Conservation (phyloP, 192 early-diverging fungal genomes). For the Podila clonocystis region DNA sequence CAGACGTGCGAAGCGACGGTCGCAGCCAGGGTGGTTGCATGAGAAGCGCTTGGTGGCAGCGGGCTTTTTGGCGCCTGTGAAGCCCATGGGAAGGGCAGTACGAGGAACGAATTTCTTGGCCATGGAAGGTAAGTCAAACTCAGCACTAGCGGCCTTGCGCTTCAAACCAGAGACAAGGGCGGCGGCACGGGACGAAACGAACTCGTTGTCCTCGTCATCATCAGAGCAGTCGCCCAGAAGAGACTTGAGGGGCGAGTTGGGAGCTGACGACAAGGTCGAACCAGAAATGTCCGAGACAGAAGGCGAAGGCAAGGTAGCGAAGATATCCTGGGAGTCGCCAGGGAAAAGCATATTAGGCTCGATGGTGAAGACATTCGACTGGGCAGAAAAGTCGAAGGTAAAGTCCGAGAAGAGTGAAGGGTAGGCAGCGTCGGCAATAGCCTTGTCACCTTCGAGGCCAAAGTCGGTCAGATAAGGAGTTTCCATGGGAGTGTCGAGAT, state of each 20-base stretch:
- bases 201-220: slow-evolving; percentile 29
- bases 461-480: slow-evolving; percentile 20
- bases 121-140: neutral
- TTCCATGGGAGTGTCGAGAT: slow-evolving; percentile 38
- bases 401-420: slow-evolving; percentile 33
- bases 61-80: slow-evolving; percentile 3
- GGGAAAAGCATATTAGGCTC: slow-evolving; percentile 38
- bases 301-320: slow-evolving; percentile 6
- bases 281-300: slow-evolving; percentile 2
- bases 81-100: neutral
- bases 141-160: slow-evolving; percentile 21
- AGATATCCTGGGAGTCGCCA: neutral
- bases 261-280: slow-evolving; percentile 12
- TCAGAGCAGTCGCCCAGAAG: slow-evolving; percentile 3
- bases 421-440: neutral
- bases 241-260: slow-evolving; percentile 20
- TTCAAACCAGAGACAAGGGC: slow-evolving; percentile 47
- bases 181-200: slow-evolving; percentile 38
- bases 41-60: slow-evolving; percentile 54
- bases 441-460: slow-evolving; percentile 14
- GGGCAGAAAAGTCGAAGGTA: slow-evolving; percentile 16
- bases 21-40: slow-evolving; percentile 65
- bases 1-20: slow-evolving; percentile 66
- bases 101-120: slow-evolving; percentile 16
- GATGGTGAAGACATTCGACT: slow-evolving; percentile 7